Base-by-base conservation (phyloP, 2,329 filamentous ascomycete species). In the Sporothrix brunneoviolacea region DNA sequence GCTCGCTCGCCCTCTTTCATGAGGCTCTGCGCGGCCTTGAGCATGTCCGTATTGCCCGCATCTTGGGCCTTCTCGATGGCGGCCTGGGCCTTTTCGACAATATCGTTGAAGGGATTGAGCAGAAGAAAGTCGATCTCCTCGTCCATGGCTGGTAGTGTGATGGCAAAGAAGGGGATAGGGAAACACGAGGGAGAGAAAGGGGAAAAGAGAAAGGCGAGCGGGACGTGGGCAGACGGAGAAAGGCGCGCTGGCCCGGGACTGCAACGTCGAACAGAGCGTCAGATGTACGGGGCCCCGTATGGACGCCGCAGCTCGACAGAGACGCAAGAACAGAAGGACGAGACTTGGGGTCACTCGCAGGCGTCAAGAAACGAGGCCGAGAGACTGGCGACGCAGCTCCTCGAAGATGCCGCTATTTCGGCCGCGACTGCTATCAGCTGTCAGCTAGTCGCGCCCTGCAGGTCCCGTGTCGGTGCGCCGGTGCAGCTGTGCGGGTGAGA, bases 41-140 rank as follows among this genome's bases (percentile, higher is more conserved):
- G 64, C 76, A 80, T 79, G 27, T 64, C 61, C 54, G 70, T 63
- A 21, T 67, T 60, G 49, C 68, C 65, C 35, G 64, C 70, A 19
- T 55, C 57, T 13, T 62, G 55, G 9, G 74, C 74, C 66, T 77
- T 77, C 22, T 68, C 65, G 42, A 72, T 58, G 0, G 76, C 76
- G 10, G 58, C 53, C 30, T 65, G 71, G 28, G 70, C 75, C 64
- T 77, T 77, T 38, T 75, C 70, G 46, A 77, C 70, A 49, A 79
- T 71, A 39, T 79, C 74, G 47, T 64, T 68, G 57, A 79, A 80
- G 24, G 75, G 74, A 32, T 67, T 66, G 24, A 78, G 62, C 33
- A 77, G 71, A 40, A 79, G 70, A 39, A 68, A 65, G 48, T 57
- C 49, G 35, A 60, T 54, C n/a, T 57, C 55, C 37, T 58, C 56